Conservation (phyloP, 352 stramenopile genomes). For the Phytophthora megakarya region DNA sequence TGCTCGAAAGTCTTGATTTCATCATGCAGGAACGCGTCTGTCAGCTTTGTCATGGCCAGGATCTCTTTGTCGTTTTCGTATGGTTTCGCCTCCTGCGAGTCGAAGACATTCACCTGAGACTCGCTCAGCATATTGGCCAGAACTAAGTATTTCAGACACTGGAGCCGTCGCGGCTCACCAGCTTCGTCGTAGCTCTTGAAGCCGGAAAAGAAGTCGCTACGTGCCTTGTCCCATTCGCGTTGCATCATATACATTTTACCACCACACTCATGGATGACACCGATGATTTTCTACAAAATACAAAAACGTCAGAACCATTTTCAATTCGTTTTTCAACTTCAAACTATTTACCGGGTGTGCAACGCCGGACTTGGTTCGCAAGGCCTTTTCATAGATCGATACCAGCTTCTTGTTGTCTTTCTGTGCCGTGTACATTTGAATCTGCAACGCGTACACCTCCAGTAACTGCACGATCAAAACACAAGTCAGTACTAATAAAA, state of each 20-base stretch:
- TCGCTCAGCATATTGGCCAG: conserved; percentile 95
- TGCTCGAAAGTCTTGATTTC: conserved; percentile 95
- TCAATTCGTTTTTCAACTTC: background rate
- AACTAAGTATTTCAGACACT: conserved; percentile 95
- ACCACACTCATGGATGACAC: conserved; percentile 94
- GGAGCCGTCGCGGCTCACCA: conserved; percentile 90
- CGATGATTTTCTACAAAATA: conserved; percentile 86
- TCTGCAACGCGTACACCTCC: conserved; percentile 94
- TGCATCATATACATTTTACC: conserved; percentile 97
- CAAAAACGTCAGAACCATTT: background rate
- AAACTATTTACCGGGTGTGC: conserved; percentile 71
- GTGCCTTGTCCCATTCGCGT: conserved; percentile 92
- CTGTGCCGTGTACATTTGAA: conserved; percentile 93
- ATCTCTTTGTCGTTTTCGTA: conserved; percentile 97
- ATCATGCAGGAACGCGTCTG: conserved; percentile 94
- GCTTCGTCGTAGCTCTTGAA: conserved; percentile 98
- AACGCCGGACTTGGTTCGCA: conserved; percentile 90
- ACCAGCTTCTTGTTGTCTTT: conserved; percentile 95
- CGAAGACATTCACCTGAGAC: conserved; percentile 95
- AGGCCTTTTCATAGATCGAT: conserved; percentile 91
- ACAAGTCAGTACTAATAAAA: conserved; percentile 36
- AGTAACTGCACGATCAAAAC: conserved; percentile 63
- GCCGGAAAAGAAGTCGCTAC: conserved; percentile 94
- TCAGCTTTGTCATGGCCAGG: conserved; percentile 95
- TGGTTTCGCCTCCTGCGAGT: conserved; percentile 92